phyloP scores from a whole-genome alignment of 768 basidiomycete species.

The Candolleomyces efflorescens region DNA sequence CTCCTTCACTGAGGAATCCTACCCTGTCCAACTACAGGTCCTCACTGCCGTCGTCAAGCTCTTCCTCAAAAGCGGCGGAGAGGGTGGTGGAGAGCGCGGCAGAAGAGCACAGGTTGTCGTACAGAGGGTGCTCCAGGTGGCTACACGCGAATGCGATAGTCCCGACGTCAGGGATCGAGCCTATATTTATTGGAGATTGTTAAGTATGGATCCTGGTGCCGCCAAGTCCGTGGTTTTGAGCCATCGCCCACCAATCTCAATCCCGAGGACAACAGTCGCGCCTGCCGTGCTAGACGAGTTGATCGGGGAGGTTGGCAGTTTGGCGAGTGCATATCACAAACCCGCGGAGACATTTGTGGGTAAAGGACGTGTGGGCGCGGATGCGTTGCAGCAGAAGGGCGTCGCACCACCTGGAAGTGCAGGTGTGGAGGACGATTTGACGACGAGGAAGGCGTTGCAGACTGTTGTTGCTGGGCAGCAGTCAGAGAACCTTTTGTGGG shows the following conservation, averaged over 20 bases:
- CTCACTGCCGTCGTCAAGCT: conserved; percentile 96
- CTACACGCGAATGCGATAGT: conserved; percentile 96
- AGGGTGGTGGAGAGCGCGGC: conserved; percentile 4
- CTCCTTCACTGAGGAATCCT: conserved; percentile 89
- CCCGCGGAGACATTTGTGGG: conserved; percentile 96
- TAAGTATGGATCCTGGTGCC: conserved; percentile 92
- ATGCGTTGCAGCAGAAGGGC: conserved; percentile 62
- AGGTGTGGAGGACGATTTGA: conserved; percentile 37
- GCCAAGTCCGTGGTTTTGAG: conserved; percentile 94
- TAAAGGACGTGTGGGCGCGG: conserved; percentile 81
- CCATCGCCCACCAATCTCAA: conserved; percentile 87
- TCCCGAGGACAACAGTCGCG: conserved; percentile 88
- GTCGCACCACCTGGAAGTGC: conserved; percentile 41
- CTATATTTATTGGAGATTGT: conserved; percentile 95
- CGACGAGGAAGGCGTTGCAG: conserved; percentile 81
- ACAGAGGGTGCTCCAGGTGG: conserved; percentile 86
- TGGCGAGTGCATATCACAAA: conserved; percentile 97
- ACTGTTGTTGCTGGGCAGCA: conserved; percentile 90
- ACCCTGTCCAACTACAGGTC: conserved; percentile 80
- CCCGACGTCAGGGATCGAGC: conserved; percentile 96
- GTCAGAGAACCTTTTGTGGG: conserved; percentile 84
- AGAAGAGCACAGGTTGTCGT: conserved; percentile 95
- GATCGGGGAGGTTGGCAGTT: conserved; percentile 79
- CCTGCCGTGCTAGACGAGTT: conserved; percentile 88
- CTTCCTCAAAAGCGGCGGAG: conserved; percentile 56